Conservation (phyloP, 78 protist species). For the Chrysochromulina tobinii region DNA sequence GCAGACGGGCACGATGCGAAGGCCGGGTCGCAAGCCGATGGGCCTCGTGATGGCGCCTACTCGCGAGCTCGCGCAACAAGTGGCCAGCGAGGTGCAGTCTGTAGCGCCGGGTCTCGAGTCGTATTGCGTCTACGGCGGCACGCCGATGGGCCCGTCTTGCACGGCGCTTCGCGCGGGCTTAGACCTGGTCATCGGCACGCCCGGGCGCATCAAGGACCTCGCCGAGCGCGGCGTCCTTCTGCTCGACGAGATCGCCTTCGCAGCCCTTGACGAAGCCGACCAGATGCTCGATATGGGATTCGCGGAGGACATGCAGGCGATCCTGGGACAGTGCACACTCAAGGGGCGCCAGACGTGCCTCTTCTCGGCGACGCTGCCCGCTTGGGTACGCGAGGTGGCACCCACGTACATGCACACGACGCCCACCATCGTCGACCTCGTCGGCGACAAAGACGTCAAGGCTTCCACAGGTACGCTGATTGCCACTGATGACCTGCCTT, state of each 20-base stretch:
- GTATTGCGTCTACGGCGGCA: neutral
- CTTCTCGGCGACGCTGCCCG: constrained; percentile 79
- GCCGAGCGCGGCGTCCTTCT: neutral
- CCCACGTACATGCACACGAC: neutral
- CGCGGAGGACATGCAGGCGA: constrained; percentile 13
- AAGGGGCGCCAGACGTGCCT: constrained; percentile 58
- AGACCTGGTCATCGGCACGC: constrained; percentile 49
- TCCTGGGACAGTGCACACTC: constrained; percentile 16
- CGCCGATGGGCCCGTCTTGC: neutral
- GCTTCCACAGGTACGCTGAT: neutral
- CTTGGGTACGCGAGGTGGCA: constrained; percentile 32
- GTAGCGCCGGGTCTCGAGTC: neutral
- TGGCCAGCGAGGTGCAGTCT: neutral
- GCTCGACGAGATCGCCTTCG: neutral
- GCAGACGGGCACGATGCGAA: no score
- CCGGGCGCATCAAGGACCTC: constrained; percentile 61
- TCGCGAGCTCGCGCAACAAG: constrained; percentile 65
- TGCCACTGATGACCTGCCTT: no score
- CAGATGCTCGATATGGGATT: constrained; percentile 35
- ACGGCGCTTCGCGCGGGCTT: constrained; percentile 17
- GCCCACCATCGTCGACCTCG: neutral
- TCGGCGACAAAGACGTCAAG: neutral
- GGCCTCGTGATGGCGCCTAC: constrained; percentile 58
- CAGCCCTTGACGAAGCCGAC: constrained; percentile 68
- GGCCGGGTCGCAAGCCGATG: neutral